Evolutionary conservation across 306 rosid genomes (phyloP), one percentile per base, ranked within the genome.

Genomic region (Prunus kanzakura): DNA sequence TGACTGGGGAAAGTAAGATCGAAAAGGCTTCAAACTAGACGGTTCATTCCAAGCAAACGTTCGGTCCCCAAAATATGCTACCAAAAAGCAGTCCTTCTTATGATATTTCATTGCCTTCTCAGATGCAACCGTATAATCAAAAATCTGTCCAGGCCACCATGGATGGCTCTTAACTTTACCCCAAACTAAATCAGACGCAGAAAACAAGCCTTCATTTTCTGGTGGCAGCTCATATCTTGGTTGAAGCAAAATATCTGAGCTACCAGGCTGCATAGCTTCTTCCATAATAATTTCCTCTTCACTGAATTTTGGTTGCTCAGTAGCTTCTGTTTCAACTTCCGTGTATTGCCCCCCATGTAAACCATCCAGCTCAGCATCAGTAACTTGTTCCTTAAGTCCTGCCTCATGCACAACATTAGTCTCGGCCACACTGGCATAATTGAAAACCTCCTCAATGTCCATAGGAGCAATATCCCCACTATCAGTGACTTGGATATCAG

Each of bases 121-220:
- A 54, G 98, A 95, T 45, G 98, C 81, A 79, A 85, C 93, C 3
- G 89, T 85, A 23, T 89, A 91, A 77, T 92, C 96, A 88, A 92
- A 95, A 75, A 95, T 89, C 87, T 95, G 98, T 38, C 98, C 98
- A 41, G 98, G 98, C 98, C 97, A 95, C 98, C 98, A 95, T 60
- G 98, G 97, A 78, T 95, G 98, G 82, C 98, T 92, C 88, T 91
- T 95, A 58, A 95, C 97, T 84, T 95, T 95, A 60, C 97, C 97
- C 98, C 98, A 95, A 66, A 95, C 98, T 82, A 95, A 83, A 84
- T 95, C 97, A 50, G 96, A 89, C 45, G 84, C 88, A 79, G 89
- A 84, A 78, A 89, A 86, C 58, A 82, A 86, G 35, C 83, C 88
- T 82, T 92, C 95, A 75, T 82, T 78, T 86, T 88, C 97, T 35